Evolutionary conservation across 1,284 basidiomycete genomes (phyloP).

Genomic region (Pyrrhoderma lamaoense): DNA sequence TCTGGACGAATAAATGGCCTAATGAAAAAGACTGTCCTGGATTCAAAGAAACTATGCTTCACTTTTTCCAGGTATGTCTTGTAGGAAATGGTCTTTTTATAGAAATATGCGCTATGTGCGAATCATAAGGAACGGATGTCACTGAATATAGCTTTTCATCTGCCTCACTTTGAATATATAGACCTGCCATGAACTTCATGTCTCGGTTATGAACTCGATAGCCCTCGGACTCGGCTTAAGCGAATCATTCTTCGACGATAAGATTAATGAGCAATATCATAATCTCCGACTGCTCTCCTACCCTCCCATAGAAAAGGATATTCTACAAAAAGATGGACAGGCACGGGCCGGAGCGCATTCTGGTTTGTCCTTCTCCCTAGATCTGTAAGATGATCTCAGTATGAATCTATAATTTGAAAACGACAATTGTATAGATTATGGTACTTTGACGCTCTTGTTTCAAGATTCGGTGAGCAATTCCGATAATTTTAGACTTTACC

Average conservation of each 20-base stretch:
- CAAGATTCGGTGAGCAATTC: conserved; percentile 55
- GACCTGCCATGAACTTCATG: conserved; percentile 71
- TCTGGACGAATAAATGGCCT: conserved; percentile 78
- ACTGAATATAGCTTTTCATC: background rate
- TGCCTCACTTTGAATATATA: conserved; percentile 22
- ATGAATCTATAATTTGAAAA: background rate
- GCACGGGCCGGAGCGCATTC: conserved; percentile 78
- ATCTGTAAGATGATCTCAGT: background rate
- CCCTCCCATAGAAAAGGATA: conserved; percentile 54
- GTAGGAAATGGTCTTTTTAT: background rate
- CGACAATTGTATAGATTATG: conserved; percentile 51
- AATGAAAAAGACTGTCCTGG: conserved; percentile 50
- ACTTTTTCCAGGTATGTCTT: conserved; percentile 54
- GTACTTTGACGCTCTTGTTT: conserved; percentile 77
- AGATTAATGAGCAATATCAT: conserved; percentile 68
- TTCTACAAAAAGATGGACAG: conserved; percentile 59
- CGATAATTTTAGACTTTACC: background rate
- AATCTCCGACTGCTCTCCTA: conserved; percentile 73
- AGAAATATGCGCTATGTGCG: background rate
- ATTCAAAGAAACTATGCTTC: conserved; percentile 66
- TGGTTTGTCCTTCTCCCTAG: conserved; percentile 36
- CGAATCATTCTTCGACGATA: conserved; percentile 67
- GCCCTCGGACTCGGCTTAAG: conserved; percentile 69
- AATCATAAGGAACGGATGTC: background rate
- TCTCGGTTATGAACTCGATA: conserved; percentile 71